phyloP scores from a whole-genome alignment of 192 early-diverging fungal genomes.

The Gonapodya prolifera region DNA sequence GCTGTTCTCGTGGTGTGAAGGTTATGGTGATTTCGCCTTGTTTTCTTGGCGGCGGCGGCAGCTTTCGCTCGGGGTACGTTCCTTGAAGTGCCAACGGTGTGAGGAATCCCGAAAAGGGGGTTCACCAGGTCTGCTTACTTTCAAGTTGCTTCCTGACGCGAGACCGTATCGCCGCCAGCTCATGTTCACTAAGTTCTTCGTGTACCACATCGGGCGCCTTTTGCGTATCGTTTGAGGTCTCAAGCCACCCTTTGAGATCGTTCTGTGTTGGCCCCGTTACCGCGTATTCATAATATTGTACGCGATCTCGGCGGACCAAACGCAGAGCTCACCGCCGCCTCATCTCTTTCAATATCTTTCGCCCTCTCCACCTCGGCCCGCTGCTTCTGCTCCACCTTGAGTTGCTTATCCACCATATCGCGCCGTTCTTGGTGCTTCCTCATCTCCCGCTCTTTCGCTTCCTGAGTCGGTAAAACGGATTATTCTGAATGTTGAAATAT shows the following conservation, averaged over 20 bases:
- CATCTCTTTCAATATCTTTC: slow-evolving; percentile 22
- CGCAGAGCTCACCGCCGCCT: slow-evolving; percentile 15
- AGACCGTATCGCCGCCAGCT: slow-evolving; percentile 29
- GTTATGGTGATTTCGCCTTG: slow-evolving; percentile 16
- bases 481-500: slow-evolving; percentile 3
- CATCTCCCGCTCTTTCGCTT: background rate
- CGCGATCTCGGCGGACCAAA: background rate
- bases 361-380: slow-evolving; percentile 19
- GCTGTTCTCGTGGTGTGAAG: slow-evolving; percentile 27
- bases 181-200: slow-evolving; percentile 5
- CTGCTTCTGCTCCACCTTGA: slow-evolving; percentile 29
- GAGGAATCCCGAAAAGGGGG: slow-evolving; percentile 1
- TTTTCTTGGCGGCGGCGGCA: slow-evolving; percentile 10
- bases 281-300: background rate
- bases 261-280: slow-evolving; percentile 7
- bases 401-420: slow-evolving; percentile 27
- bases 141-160: slow-evolving; percentile 24
- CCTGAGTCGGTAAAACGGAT: background rate
- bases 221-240: background rate
- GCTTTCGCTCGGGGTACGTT: slow-evolving; percentile 7
- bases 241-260: background rate
- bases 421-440: slow-evolving; percentile 19
- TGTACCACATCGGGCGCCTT: background rate
- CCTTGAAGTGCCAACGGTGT: slow-evolving; percentile 7
- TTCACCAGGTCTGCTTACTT: slow-evolving; percentile 9